Conservation (phyloP, 2,329 filamentous ascomycete species). For the Lecanicillium sp. region DNA sequence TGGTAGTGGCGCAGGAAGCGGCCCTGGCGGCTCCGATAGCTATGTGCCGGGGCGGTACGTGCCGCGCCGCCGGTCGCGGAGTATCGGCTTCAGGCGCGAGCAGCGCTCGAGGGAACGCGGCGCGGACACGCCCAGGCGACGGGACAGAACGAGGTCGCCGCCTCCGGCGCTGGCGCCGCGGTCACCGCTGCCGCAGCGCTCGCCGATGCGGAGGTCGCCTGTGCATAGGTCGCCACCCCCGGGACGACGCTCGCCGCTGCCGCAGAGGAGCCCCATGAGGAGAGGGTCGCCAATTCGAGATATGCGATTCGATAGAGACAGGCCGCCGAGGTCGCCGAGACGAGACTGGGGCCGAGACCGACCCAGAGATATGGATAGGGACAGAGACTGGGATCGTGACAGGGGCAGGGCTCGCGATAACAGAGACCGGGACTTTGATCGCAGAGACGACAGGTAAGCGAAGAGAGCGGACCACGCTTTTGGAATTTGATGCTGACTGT, state of each 20-base stretch:
- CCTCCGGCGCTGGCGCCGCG: slow-evolving; percentile 13
- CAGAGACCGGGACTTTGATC: slow-evolving; percentile 30
- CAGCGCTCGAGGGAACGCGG: slow-evolving; percentile 35
- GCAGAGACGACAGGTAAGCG: slow-evolving; percentile 36
- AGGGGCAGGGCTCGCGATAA: slow-evolving; percentile 23
- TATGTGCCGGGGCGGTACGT: slow-evolving; percentile 41
- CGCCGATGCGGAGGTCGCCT: slow-evolving; percentile 20
- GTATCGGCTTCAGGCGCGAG: slow-evolving; percentile 35
- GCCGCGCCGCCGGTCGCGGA: slow-evolving; percentile 36
- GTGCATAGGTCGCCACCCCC: slow-evolving; percentile 17
- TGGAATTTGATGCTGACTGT: slow-evolving; percentile 10
- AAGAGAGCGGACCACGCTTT: background rate
- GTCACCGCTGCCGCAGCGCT: slow-evolving; percentile 19
- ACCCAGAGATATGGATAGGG: slow-evolving; percentile 20
- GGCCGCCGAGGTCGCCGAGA: slow-evolving; percentile 30
- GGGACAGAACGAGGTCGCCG: slow-evolving; percentile 32
- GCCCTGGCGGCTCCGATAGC: slow-evolving; percentile 33
- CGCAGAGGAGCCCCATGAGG: slow-evolving; percentile 24
- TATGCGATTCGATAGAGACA: slow-evolving; percentile 31
- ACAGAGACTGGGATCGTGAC: slow-evolving; percentile 26
- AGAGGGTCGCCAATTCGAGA: slow-evolving; percentile 34
- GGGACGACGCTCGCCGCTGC: slow-evolving; percentile 9
- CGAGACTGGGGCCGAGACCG: slow-evolving; percentile 30
- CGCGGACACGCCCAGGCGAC: slow-evolving; percentile 28
- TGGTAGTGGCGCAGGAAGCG: background rate